Conservation (phyloP, 495 filamentous ascomycete genomes). For the Margaritispora aquatica region DNA sequence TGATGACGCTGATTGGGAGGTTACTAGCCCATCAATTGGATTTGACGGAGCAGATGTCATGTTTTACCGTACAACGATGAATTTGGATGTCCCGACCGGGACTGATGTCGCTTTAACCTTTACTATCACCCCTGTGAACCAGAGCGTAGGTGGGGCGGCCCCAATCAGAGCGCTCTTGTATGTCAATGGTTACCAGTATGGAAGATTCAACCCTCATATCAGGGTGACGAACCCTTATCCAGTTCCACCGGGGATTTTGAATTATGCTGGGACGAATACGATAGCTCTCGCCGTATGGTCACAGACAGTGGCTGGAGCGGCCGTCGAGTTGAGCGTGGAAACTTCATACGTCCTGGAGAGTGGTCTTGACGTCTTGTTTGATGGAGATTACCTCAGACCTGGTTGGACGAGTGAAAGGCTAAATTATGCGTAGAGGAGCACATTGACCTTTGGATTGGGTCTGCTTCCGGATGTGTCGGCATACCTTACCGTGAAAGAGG, state of each 20-base stretch:
- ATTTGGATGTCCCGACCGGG: neutral
- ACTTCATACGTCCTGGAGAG: too few relatives aligned
- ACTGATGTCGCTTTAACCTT: neutral
- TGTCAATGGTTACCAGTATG: neutral
- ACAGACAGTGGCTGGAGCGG: neutral
- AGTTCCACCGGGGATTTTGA: neutral
- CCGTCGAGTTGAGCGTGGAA: neutral
- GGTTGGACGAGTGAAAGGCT: neutral
- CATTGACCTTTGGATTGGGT: too few relatives aligned
- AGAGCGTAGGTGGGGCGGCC: too few relatives aligned
- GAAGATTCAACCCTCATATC: neutral
- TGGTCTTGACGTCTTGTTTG: neutral
- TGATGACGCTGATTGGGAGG: neutral
- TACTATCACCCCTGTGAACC: neutral
- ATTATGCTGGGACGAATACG: neutral
- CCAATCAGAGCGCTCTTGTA: neutral
- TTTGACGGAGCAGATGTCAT: neutral
- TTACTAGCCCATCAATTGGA: neutral
- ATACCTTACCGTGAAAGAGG: too few relatives aligned
- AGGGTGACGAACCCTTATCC: neutral
- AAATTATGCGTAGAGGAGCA: neutral
- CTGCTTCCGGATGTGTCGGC: too few relatives aligned
- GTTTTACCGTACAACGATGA: neutral
- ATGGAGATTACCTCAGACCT: neutral
- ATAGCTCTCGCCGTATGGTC: neutral